A percentile compares a stretch with the other conserved stretches of the same genome.
phyloP scores from a whole-genome alignment of 139 green algal species.

The Auxenochlorella pyrenoidosa region DNA sequence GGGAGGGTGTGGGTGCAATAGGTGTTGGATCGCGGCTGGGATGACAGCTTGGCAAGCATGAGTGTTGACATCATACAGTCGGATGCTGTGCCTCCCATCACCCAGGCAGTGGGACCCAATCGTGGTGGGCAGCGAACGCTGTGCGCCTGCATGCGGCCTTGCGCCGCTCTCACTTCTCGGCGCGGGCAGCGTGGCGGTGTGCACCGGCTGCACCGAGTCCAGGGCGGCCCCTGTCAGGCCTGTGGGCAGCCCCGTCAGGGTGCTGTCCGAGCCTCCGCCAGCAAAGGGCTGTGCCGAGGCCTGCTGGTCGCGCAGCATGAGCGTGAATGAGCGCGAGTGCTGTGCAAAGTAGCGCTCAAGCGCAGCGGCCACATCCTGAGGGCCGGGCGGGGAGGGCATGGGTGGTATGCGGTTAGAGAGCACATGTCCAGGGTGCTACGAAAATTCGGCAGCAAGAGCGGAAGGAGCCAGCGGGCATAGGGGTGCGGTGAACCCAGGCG shows the following conservation, averaged over 20 bases:
- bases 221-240: not conserved
- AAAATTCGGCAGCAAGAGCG: too few species aligned
- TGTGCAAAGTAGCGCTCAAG: conserved; percentile 16
- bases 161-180: not conserved
- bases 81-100: too few species aligned
- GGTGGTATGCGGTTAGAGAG: not conserved
- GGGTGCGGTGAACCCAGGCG: not conserved
- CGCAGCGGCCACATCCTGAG: conserved; percentile 9
- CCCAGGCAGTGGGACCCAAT: too few species aligned
- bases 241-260: not conserved
- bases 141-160: not conserved
- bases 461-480: too few species aligned
- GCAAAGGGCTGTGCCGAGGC: not conserved
- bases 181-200: not conserved
- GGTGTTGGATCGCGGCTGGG: too few species aligned
- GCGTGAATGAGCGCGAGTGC: conserved; percentile 19
- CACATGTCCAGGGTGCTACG: not conserved
- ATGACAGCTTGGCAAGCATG: too few species aligned
- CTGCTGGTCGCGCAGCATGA: conserved; percentile 10
- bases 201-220: not conserved
- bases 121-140: too few species aligned
- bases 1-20: not conserved
- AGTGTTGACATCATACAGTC: too few species aligned
- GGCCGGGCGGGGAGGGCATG: not conserved
- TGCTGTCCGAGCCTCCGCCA: too few species aligned